Conservation (phyloP, 1,284 basidiomycete genomes). For the Puccinia coronata region DNA sequence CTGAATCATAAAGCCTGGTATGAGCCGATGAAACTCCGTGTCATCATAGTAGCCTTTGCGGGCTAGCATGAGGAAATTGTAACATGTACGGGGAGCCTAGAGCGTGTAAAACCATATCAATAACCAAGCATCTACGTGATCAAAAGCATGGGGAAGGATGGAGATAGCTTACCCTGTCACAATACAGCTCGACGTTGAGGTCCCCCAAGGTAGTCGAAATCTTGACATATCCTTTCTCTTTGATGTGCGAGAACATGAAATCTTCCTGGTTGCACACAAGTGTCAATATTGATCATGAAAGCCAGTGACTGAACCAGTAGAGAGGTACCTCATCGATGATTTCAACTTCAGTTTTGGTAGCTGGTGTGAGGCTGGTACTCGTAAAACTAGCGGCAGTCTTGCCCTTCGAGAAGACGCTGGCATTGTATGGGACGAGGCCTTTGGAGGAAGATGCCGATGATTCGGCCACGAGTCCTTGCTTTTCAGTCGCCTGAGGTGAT, state of each 20-base stretch:
- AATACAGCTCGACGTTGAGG: constrained; percentile 87
- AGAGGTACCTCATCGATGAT: constrained; percentile 77
- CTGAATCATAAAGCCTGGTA: constrained; percentile 91
- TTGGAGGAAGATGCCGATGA: constrained; percentile 36
- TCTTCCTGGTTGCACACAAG: constrained; percentile 68
- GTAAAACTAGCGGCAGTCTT: constrained; percentile 88
- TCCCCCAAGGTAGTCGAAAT: constrained; percentile 86
- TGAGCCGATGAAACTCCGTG: constrained; percentile 82
- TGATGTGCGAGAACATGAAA: constrained; percentile 70
- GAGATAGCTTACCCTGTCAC: constrained; percentile 69
- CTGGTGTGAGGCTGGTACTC: constrained; percentile 82
- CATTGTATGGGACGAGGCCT: constrained; percentile 69
- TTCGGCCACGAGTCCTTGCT: constrained; percentile 17
- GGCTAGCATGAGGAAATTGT: constrained; percentile 60
- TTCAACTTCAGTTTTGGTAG: constrained; percentile 73
- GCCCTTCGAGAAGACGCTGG: constrained; percentile 87
- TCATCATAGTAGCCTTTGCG: constrained; percentile 85
- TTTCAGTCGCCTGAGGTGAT: background rate
- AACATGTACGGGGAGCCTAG: constrained; percentile 60
- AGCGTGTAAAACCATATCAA: background rate
- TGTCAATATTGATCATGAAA: background rate
- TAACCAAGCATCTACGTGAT: constrained; percentile 1
- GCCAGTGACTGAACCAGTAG: background rate
- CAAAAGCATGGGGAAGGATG: background rate
- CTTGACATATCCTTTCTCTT: constrained; percentile 71